Base-by-base conservation (phyloP, 78 protist species). In the Tieghemostelium lacteum region DNA sequence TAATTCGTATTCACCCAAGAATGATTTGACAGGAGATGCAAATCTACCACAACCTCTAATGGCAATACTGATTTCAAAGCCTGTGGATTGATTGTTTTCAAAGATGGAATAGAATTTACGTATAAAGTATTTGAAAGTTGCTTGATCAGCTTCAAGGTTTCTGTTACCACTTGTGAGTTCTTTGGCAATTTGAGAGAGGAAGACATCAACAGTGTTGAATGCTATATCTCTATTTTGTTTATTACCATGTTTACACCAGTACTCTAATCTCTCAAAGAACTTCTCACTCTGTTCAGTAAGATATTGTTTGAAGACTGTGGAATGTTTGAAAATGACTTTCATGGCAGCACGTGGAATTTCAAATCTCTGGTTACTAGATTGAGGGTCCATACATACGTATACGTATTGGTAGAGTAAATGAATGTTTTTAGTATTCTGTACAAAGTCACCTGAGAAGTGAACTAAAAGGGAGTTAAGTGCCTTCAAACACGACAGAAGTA, bases 41-140 rank as follows among this genome's bases (percentile, higher is more conserved):
- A 95, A 86, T 58, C 89, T 75, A 37, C 97, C 95, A 54, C 76
- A 92, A 6, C 95, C 94, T n/a, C 97, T 67, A 19, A 95, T 92
- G 50, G 94, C 95, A 54, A 92, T 66, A 1, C 94, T 55, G 1
- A 92, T 39, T 20, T 76, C 88, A 33, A 57, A 66, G 3, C 73
- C 58, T 14, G 77, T 57, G 19, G 69, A 49, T 17, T 40, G 45
- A 12, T 36, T 64, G 31, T 73, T 42, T 26, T 70, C 78, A 54
- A 87, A 69, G 40, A 76, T 85, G 2, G 71, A 76, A 28, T 73
- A 63, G 28, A 92, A 86, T 49, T 50, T 75, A 24, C 88, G 58
- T 39, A 92, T 60, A 60, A 95, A 95, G 52, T 39, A 92, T 73
- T 89, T 66, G 17, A 73, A 93, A 24, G 86, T 77, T 0, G 49